Evolutionary conservation across 2,329 filamentous ascomycete genomes (phyloP), one percentile per base, ranked within the genome.

Genomic region (Sarocladiaceae sp.): DNA sequence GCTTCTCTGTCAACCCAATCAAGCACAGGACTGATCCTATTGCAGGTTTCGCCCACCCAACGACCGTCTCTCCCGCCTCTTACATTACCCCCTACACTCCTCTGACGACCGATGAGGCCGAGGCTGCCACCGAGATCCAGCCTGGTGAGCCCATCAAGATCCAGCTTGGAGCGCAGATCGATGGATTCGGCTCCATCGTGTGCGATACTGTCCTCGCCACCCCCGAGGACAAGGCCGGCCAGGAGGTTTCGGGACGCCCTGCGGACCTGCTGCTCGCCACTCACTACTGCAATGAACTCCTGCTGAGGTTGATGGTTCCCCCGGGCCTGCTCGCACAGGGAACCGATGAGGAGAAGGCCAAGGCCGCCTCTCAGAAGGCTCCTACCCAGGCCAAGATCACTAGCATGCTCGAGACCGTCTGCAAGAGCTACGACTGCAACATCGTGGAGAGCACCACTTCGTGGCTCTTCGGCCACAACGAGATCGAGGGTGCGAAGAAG

Each of bases 71-170:
- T 21, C 93, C 93, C 51, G 86, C 85, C 68, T 85, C 90, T 52
- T 94, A 89, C 70, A 83, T 98, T 66, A 98, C 93, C 46, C 93
- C 93, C 43, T 97, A 96, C 74, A 98, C 93, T 37, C 93, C 93
- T 43, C 76, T 98, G 57, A 82, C 80, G 55, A 82, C 89, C 52
- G 93, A 98, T 60, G 74, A 84, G 64, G 81, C 84, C 63, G 93
- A 98, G 73, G 88, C 91, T 50, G 78, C 76, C 47, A 74, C 78
- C 40, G 81, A 83, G 59, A 76, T 98, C 56, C 87, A 95, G 72
- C 77, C 83, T 43, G 85, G 83, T 50, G 93, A 98, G 72, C 71
- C 87, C 50, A 78, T 95, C 70, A 98, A 98, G 80, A 93, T 98
- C 64, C 93, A 98, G 72, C 81, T 98, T n/a, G 93, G 93, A 60